phyloP scores from a whole-genome alignment of 2,329 filamentous ascomycete genomes.

The Alternaria sp. region DNA sequence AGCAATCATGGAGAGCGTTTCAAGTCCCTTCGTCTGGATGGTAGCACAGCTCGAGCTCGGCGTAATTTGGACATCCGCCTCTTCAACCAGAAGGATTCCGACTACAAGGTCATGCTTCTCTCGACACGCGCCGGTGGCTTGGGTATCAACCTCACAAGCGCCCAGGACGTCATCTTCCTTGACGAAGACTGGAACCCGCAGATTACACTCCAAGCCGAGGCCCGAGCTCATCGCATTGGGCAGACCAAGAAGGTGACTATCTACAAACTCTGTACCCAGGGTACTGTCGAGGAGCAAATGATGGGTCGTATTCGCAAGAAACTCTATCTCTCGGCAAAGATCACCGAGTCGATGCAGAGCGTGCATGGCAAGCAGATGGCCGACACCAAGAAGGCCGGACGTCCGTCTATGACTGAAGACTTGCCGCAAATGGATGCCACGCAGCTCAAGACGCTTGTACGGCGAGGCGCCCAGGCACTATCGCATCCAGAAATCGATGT shows the following conservation, averaged over 20 bases:
- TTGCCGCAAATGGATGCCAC: constrained; percentile 59
- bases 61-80: constrained; percentile 61
- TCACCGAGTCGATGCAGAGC: constrained; percentile 65
- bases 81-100: constrained; percentile 56
- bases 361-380: constrained; percentile 52
- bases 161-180: constrained; percentile 63
- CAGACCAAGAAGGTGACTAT: constrained; percentile 61
- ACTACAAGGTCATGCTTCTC: constrained; percentile 62
- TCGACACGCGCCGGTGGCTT: constrained; percentile 63
- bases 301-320: constrained; percentile 66
- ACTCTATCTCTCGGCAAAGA: constrained; percentile 65
- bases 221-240: constrained; percentile 62
- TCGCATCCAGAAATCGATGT: constrained; percentile 60
- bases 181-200: constrained; percentile 65
- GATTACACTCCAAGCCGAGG: constrained; percentile 61
- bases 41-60: constrained; percentile 55
- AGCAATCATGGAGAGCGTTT: constrained; percentile 51
- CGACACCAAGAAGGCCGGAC: constrained; percentile 18
- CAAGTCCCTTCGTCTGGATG: constrained; percentile 59
- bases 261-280: constrained; percentile 63
- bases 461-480: constrained; percentile 61
- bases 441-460: constrained; percentile 61
- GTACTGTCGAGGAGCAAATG: constrained; percentile 66
- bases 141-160: constrained; percentile 62
- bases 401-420: constrained; percentile 49